Evolutionary conservation across 352 stramenopile species (phyloP).

Genomic region (Globisporangium heterothallicum): DNA sequence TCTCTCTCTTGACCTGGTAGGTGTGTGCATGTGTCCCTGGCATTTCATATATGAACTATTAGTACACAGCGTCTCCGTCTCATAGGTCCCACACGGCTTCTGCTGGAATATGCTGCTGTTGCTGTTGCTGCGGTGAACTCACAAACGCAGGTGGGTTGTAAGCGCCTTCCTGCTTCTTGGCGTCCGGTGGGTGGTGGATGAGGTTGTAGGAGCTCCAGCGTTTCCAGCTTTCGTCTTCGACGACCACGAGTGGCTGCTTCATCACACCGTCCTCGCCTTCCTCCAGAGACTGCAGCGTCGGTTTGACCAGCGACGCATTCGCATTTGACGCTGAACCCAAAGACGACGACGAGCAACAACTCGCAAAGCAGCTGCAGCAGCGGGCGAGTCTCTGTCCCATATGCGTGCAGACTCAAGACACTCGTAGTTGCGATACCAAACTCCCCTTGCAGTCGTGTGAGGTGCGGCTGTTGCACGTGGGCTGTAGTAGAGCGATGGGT

Average conservation of each 20-base stretch:
- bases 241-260: conserved; percentile 52
- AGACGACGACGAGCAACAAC: background rate
- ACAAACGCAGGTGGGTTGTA: conserved; percentile 56
- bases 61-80: no score
- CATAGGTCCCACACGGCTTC: conserved; percentile 78
- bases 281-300: conserved; percentile 7
- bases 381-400: no score
- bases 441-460: no score
- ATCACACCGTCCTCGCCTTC: background rate
- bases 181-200: conserved; percentile 39
- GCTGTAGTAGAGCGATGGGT: no score
- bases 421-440: no score
- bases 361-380: background rate
- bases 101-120: conserved; percentile 30
- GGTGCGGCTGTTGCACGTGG: no score
- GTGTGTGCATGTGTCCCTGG: no score
- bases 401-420: no score
- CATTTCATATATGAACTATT: no score
- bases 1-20: no score
- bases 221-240: conserved; percentile 83
- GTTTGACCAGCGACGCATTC: conserved; percentile 4
- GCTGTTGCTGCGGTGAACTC: conserved; percentile 13
- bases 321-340: conserved; percentile 2
- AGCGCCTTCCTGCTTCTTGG: conserved; percentile 20
- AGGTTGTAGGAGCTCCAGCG: conserved; percentile 74